phyloP scores from a whole-genome alignment of 345 rosid species.

The Hirschfeldia incana region DNA sequence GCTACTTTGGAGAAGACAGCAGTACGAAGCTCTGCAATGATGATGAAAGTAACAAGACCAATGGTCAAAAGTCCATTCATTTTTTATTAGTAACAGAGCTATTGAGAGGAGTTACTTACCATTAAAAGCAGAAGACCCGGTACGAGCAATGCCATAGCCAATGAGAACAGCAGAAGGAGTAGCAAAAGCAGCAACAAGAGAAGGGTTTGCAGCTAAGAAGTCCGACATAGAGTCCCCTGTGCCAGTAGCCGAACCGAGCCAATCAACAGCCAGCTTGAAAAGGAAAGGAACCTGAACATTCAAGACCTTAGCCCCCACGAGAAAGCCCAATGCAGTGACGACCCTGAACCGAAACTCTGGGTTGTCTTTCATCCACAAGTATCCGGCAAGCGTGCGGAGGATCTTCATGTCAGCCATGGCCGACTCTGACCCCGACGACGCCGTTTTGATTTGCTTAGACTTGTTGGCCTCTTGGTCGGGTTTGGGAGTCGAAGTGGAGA shows the following conservation, averaged over 20 bases:
- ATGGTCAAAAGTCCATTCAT: constrained; percentile 1
- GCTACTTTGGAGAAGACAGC: constrained; percentile 96
- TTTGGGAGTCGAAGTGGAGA: constrained; percentile 53
- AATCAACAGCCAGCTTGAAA: constrained; percentile 91
- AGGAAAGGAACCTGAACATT: constrained; percentile 97
- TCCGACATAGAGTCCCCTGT: constrained; percentile 55
- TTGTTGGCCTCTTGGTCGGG: constrained; percentile 28
- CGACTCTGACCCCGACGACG: constrained; percentile 19
- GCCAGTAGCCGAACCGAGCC: constrained; percentile 67
- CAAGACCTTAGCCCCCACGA: constrained; percentile 85
- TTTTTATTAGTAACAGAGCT: not conserved
- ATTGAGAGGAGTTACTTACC: constrained; percentile 44
- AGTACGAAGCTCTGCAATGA: constrained; percentile 82
- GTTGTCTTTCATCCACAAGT: constrained; percentile 89
- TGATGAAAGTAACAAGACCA: constrained; percentile 1
- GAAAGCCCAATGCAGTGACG: constrained; percentile 73
- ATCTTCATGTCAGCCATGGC: constrained; percentile 67
- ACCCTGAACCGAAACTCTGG: constrained; percentile 83
- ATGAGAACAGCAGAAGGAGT: constrained; percentile 85
- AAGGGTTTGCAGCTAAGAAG: constrained; percentile 62
- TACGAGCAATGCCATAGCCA: constrained; percentile 93
- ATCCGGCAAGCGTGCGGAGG: constrained; percentile 71
- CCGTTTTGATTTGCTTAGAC: constrained; percentile 34
- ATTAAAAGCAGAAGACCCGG: constrained; percentile 82
- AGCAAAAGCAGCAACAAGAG: constrained; percentile 61